A percentile compares a stretch with the other conserved stretches of the same genome.
Conservation (phyloP, 2,329 filamentous ascomycete species). For the Claviceps digitariae region DNA sequence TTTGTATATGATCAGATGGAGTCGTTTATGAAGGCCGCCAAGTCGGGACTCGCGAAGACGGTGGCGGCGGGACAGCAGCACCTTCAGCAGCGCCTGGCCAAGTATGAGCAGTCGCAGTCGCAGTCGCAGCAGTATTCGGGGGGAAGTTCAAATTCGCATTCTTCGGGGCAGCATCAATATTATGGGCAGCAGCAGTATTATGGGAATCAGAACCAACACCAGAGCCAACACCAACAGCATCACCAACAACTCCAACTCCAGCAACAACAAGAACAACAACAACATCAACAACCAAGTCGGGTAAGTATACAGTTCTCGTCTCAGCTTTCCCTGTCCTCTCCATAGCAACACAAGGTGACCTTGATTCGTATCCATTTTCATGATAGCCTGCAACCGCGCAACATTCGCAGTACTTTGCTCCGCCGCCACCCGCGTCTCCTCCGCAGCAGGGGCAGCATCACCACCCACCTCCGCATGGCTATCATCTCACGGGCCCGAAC, state of each 20-base stretch:
- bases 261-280: background rate
- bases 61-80: constrained; percentile 9
- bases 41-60: constrained; percentile 8
- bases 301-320: background rate
- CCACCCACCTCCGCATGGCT: background rate
- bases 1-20: constrained; percentile 6
- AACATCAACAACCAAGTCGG: background rate
- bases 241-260: background rate
- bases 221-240: background rate
- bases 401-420: background rate
- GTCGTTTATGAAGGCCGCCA: constrained; percentile 7
- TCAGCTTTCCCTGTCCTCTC: background rate
- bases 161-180: background rate
- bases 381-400: background rate
- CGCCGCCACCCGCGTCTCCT: background rate
- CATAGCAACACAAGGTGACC: background rate
- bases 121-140: background rate
- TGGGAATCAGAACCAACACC: background rate
- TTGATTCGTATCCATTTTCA: background rate
- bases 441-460: background rate
- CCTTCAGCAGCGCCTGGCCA: constrained; percentile 7
- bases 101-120: constrained; percentile 3
- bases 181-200: background rate
- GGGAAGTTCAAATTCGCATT: background rate
- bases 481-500: background rate